Evolutionary conservation across 208 protist species (phyloP).

Genomic region (Zelonia costaricensis): DNA sequence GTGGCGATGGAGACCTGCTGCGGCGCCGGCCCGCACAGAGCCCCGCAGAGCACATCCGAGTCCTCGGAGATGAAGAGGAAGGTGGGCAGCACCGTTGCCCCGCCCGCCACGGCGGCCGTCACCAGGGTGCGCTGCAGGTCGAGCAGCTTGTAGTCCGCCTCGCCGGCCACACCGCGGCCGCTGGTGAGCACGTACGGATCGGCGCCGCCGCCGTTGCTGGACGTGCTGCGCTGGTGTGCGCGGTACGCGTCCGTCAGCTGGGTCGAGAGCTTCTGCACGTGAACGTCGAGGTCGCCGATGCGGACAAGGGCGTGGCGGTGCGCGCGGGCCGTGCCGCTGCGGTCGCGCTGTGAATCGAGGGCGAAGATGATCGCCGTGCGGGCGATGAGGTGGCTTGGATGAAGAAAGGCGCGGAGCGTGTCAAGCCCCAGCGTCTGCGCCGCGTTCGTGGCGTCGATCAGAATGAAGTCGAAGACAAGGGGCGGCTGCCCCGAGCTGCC

Average conservation of each 20-base stretch:
- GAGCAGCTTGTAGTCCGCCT: constrained; percentile 90
- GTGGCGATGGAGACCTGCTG: constrained; percentile 78
- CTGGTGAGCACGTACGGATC: constrained; percentile 65
- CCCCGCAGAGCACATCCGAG: constrained; percentile 83
- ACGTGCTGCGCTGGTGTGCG: neutral
- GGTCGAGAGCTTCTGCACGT: constrained; percentile 50
- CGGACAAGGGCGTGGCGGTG: constrained; percentile 57
- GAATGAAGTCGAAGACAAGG: constrained; percentile 76
- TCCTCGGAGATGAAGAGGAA: constrained; percentile 90
- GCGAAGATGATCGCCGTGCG: constrained; percentile 70
- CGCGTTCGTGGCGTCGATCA: constrained; percentile 87
- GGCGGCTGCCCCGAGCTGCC: constrained; percentile 10
- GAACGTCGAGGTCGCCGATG: constrained; percentile 76
- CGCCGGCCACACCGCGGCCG: constrained; percentile 77
- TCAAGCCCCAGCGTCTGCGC: constrained; percentile 74
- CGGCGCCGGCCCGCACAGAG: constrained; percentile 77
- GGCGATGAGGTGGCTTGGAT: constrained; percentile 32
- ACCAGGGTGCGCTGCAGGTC: constrained; percentile 70
- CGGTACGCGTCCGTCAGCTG: constrained; percentile 43
- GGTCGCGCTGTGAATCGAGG: constrained; percentile 73
- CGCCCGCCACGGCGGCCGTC: constrained; percentile 22
- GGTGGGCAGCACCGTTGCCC: constrained; percentile 30
- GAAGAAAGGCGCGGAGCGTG: constrained; percentile 45
- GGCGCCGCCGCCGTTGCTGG: neutral
- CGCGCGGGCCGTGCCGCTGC: constrained; percentile 54